Evolutionary conservation across 192 early-diverging fungal genomes (phyloP).

Genomic region (Rhizophagus sp.): DNA sequence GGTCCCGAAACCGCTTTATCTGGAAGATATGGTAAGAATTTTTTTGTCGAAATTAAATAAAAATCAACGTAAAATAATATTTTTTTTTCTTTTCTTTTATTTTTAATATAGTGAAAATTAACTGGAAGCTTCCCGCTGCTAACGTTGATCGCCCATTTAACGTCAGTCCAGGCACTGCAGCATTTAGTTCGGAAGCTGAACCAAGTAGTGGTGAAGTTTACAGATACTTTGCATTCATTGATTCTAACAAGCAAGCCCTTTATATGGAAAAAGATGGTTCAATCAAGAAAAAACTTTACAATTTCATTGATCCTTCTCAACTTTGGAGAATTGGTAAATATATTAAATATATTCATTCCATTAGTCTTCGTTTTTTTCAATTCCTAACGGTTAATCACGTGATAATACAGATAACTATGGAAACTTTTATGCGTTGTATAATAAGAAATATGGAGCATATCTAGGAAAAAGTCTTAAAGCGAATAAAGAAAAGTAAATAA

Average conservation of each 20-base stretch:
- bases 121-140: background rate
- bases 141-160: background rate
- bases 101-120: background rate
- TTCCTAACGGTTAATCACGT: background rate
- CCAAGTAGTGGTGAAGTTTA: slow-evolving; percentile 1
- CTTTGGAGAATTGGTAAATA: slow-evolving; percentile 15
- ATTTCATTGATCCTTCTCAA: background rate
- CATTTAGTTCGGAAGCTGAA: background rate
- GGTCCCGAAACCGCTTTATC: slow-evolving; percentile 1
- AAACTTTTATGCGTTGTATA: slow-evolving; percentile 3
- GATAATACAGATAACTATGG: background rate
- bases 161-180: background rate
- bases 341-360: background rate
- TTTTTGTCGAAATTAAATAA: background rate
- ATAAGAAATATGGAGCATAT: background rate
- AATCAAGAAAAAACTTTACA: background rate
- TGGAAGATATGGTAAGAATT: background rate
- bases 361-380: background rate
- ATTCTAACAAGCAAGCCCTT: background rate
- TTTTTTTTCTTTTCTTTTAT: background rate
- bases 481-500: background rate
- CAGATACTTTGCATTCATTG: slow-evolving; percentile 15
- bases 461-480: background rate
- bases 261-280: background rate
- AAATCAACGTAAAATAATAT: background rate